Percentiles rank a stretch among this genome's conserved stretches.
phyloP scores from a whole-genome alignment of 306 rosid species.

The Quercus suber region DNA sequence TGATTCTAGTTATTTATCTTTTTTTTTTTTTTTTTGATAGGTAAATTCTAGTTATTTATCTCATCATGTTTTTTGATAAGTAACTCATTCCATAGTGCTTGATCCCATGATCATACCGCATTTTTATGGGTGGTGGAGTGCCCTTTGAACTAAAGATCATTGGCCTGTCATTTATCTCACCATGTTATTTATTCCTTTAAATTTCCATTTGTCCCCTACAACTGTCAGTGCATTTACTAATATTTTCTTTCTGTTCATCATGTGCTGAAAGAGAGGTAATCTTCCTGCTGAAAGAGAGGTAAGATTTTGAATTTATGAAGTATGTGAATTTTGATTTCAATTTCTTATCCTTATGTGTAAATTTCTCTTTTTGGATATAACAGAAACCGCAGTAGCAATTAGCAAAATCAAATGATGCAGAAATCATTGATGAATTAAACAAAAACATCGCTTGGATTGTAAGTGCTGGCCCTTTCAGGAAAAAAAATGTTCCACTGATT shows the following conservation, averaged over 20 bases:
- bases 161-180: neutral
- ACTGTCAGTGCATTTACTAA: neutral
- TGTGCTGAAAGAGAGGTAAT: conserved; percentile 30
- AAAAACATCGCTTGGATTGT: conserved; percentile 60
- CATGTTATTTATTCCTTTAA: neutral
- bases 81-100: neutral
- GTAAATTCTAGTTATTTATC: neutral
- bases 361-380: conserved; percentile 7
- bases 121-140: neutral
- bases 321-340: neutral
- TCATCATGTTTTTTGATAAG: neutral
- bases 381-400: conserved; percentile 58
- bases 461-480: conserved; percentile 23
- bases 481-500: neutral
- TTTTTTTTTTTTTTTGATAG: neutral
- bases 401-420: conserved; percentile 46
- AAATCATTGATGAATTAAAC: conserved; percentile 46
- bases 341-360: conserved; percentile 3
- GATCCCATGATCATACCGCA: neutral
- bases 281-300: conserved; percentile 50
- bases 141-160: neutral
- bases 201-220: neutral
- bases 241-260: neutral
- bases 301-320: neutral
- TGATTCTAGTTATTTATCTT: neutral